Evolutionary conservation across 2,329 filamentous ascomycete species (phyloP).

Genomic region (Erysiphe pisi): DNA sequence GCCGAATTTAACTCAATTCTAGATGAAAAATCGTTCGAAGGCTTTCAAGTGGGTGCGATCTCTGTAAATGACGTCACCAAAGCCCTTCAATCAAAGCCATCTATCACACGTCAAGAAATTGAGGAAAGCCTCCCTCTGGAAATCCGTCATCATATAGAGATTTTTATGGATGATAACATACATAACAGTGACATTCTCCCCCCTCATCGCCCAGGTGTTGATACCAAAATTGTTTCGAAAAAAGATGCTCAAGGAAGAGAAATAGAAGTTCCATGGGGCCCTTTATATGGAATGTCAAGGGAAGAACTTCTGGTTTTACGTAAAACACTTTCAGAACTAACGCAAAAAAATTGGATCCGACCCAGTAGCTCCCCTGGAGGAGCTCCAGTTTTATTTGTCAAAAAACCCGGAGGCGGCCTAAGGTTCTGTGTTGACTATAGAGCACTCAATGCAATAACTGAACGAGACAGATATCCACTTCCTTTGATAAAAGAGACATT

Average conservation of each 20-base stretch:
- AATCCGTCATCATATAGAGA: neutral
- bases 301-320: neutral
- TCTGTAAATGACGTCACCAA: neutral
- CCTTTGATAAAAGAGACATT: neutral
- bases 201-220: neutral
- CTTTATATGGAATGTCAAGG: neutral
- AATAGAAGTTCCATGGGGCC: neutral
- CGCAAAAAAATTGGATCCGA: neutral
- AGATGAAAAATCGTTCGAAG: too few relatives aligned
- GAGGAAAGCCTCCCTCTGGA: neutral
- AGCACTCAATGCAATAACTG: conserved; percentile 26
- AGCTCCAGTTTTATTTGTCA: neutral
- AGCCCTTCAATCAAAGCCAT: neutral
- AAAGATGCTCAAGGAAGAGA: neutral
- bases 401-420: conserved; percentile 12
- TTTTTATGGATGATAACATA: neutral
- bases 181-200: neutral
- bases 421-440: conserved; percentile 28
- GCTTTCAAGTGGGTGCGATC: neutral
- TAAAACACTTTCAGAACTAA: neutral
- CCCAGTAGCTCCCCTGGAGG: conserved; percentile 1
- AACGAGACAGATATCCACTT: conserved; percentile 24
- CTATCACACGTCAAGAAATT: neutral
- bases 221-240: neutral
- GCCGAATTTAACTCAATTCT: too few relatives aligned